These are phyloP conservation scores for Chytriomyces sp. DNA, from an alignment of 192 early-diverging fungal genomes.

Conservation along the genomic window DNA sequence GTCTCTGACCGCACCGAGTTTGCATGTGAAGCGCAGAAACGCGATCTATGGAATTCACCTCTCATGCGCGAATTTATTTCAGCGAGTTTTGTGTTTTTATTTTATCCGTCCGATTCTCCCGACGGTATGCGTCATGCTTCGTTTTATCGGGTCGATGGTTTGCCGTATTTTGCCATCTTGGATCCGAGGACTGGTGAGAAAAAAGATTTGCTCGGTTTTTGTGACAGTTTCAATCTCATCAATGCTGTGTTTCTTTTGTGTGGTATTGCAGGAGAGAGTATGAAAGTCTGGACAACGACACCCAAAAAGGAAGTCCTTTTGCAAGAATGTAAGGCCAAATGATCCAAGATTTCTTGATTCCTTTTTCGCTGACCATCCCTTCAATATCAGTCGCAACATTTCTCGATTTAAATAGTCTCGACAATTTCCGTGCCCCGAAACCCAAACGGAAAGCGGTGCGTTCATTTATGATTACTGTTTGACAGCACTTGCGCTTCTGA, in stretches of 20 bases:
- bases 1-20: constrained; percentile 75
- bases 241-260: too few species aligned
- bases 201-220: too few species aligned
- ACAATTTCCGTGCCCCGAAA: constrained; percentile 36
- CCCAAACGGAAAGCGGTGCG: constrained; percentile 35
- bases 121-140: constrained; percentile 75
- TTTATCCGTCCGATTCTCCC: constrained; percentile 65
- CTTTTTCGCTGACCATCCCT: neutral
- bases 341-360: too few species aligned
- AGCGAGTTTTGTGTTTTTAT: constrained; percentile 86
- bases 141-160: constrained; percentile 73
- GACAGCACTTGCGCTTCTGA: neutral
- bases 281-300: constrained; percentile 69
- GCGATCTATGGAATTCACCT: constrained; percentile 89
- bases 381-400: constrained; percentile 12
- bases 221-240: too few species aligned
- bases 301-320: constrained; percentile 71
- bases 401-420: constrained; percentile 67
- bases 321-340: constrained; percentile 60
- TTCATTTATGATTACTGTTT: too few species aligned
- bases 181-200: constrained; percentile 93
- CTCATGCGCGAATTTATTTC: constrained; percentile 77
- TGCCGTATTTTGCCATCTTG: constrained; percentile 86
- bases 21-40: constrained; percentile 85
- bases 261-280: constrained; percentile 72